Evolutionary conservation across 257 asterid genomes (phyloP).

Genomic region (Lycium ferocissimum): DNA sequence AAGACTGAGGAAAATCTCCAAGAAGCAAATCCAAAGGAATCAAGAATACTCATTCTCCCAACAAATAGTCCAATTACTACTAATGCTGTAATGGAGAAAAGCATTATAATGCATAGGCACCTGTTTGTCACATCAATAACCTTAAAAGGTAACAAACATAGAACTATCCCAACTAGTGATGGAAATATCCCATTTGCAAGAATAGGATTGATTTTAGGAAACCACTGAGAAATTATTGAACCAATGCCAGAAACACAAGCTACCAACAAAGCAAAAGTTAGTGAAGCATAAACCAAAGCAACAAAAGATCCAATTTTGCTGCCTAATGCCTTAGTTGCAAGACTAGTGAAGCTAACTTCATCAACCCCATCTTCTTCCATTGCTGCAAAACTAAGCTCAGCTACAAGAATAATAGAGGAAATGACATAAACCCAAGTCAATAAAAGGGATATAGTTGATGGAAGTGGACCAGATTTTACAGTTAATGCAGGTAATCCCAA

Average conservation of each 20-base stretch:
- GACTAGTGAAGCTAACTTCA: constrained; percentile 51
- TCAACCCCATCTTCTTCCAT: constrained; percentile 47
- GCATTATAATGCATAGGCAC: constrained; percentile 43
- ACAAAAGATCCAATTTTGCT: constrained; percentile 42
- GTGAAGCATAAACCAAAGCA: constrained; percentile 48
- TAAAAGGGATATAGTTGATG: constrained; percentile 41
- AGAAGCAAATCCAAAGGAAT: constrained; percentile 42
- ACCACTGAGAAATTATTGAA: constrained; percentile 45
- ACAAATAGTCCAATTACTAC: constrained; percentile 42
- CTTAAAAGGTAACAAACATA: constrained; percentile 40
- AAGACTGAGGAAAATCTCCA: constrained; percentile 44
- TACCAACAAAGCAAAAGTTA: constrained; percentile 46
- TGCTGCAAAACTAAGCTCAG: constrained; percentile 53
- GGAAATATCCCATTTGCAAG: constrained; percentile 47
- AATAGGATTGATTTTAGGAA: constrained; percentile 38
- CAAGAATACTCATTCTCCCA: constrained; percentile 41
- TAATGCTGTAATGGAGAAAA: constrained; percentile 44
- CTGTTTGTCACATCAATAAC: constrained; percentile 44
- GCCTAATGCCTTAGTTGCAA: constrained; percentile 48
- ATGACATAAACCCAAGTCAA: constrained; percentile 51
- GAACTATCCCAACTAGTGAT: constrained; percentile 34
- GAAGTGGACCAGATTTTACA: constrained; percentile 48
- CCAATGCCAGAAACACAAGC: constrained; percentile 58
- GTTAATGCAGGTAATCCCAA: constrained; percentile 49
- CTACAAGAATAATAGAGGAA: constrained; percentile 48